Conservation (phyloP, 2,329 filamentous ascomycete species). For the Alternaria atra region DNA sequence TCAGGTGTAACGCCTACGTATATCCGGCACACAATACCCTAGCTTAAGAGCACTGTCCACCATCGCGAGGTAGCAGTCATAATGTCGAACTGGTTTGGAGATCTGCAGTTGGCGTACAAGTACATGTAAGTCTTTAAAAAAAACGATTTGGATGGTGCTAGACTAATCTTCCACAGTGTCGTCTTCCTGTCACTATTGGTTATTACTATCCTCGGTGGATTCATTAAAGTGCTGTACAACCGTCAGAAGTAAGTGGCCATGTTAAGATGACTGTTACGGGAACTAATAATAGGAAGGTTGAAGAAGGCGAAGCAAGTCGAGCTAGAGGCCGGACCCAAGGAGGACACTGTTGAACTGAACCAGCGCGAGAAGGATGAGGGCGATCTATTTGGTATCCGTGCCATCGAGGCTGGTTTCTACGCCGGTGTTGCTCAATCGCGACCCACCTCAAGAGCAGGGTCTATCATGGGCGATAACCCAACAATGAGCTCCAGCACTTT, state of each 20-base stretch:
- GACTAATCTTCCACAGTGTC: conserved; percentile 38
- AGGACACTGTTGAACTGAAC: conserved; percentile 48
- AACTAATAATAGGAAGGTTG: conserved; percentile 35
- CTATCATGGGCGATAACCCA: conserved; percentile 33
- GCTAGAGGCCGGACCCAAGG: conserved; percentile 37
- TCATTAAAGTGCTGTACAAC: conserved; percentile 48
- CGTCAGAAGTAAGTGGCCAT: conserved; percentile 44
- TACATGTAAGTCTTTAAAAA: conserved; percentile 38
- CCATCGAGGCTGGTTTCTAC: conserved; percentile 54
- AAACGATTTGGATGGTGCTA: background rate
- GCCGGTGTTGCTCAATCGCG: conserved; percentile 53
- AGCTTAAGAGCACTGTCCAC: background rate
- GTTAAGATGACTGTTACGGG: background rate
- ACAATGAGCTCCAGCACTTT: conserved; percentile 48
- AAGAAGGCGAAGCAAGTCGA: conserved; percentile 41
- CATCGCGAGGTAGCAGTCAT: background rate
- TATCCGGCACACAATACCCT: background rate
- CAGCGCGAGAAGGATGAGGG: conserved; percentile 51
- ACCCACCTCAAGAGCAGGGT: conserved; percentile 49
- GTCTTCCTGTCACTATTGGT: conserved; percentile 46
- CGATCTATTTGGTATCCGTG: conserved; percentile 52
- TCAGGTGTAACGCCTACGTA: background rate
- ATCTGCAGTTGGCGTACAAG: conserved; percentile 50
- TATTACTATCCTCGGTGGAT: conserved; percentile 44
- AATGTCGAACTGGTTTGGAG: conserved; percentile 44